Evolutionary conservation across 345 rosid genomes (phyloP).

Genomic region (Limnanthes douglasii): DNA sequence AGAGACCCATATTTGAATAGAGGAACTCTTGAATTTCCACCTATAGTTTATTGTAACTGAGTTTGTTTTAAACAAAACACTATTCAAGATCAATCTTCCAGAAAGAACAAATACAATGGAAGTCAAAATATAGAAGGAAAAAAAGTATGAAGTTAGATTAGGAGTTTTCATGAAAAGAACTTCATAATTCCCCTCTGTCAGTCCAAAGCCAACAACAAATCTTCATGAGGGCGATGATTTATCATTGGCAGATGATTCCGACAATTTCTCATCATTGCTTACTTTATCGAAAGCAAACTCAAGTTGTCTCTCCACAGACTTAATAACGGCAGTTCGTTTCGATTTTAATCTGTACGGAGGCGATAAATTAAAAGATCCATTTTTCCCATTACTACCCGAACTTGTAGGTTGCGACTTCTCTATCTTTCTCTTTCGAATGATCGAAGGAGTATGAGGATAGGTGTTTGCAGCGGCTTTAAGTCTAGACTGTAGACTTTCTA

Average conservation of each 20-base stretch:
- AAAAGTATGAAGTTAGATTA: too few relatives aligned
- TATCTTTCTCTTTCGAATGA: conserved; percentile 61
- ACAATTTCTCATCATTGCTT: conserved; percentile 19
- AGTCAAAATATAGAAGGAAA: too few relatives aligned
- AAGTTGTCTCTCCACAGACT: conserved; percentile 84
- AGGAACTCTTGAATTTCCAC: too few relatives aligned
- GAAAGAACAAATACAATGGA: too few relatives aligned
- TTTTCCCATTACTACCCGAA: conserved; percentile 24
- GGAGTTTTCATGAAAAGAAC: too few relatives aligned
- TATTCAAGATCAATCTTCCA: too few relatives aligned
- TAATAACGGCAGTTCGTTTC: conserved; percentile 58
- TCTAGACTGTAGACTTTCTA: conserved; percentile 57
- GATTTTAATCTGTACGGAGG: conserved; percentile 85
- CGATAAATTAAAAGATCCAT: conserved; percentile 52
- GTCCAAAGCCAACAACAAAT: too few relatives aligned
- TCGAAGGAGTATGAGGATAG: conserved; percentile 86
- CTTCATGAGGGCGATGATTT: too few relatives aligned
- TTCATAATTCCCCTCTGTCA: too few relatives aligned
- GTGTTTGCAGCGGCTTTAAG: conserved; percentile 70
- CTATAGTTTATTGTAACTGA: too few relatives aligned
- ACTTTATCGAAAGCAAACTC: conserved; percentile 46
- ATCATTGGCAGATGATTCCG: conserved; percentile 23
- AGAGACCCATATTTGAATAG: too few relatives aligned
- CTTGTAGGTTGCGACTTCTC: conserved; percentile 12
- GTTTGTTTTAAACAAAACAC: too few relatives aligned